Base-by-base conservation (phyloP, 2,329 filamentous ascomycete species). In the Seiridium cupressi region DNA sequence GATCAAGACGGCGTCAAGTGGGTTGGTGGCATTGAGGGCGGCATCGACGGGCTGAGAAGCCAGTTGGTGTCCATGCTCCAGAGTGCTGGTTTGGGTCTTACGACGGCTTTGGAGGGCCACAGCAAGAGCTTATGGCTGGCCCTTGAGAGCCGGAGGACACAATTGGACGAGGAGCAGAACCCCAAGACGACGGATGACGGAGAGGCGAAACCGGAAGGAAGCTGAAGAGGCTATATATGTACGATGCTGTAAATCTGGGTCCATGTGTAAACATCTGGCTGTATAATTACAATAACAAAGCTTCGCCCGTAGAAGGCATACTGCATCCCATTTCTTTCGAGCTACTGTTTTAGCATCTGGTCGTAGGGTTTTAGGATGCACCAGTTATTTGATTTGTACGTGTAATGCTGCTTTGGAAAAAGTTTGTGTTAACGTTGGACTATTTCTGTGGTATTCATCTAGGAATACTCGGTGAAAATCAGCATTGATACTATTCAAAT, bases 61-160 rank as follows among this genome's bases (percentile, higher is more conserved):
- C 91, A 96, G 79, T 82, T 99, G 62, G 88, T 98, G 57, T 79
- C 80, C 63, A 85, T 96, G 77, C 81, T 99, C 73, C 90, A 95
- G 77, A 87, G 87, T 63, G 86, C 92, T 63, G 93, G 93, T 46
- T 84, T 92, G 59, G 87, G 89, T 61, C 76, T 99, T 59, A 91
- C 93, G 32, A 87, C 78, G 64, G 84, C 88, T n/a, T 78, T 99
- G 68, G 92, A 97, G 74, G 88, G 90, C 58, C 87, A 91, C 54
- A 84, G 89, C 62, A 92, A 89, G 81, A 93, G 85, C 72, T 73
- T 99, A 67, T 98, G 94, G 83, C 83, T 97, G 63, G 92, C 94
- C 10, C 79, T 99, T 69, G 94, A 98, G 81, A 87, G 91, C 54
- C 83, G 94, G 73, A 87, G 88, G 76, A 86, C 81, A 54, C 89